phyloP scores from a whole-genome alignment of 805 yeast species.

The Lipomyces oligophaga region DNA sequence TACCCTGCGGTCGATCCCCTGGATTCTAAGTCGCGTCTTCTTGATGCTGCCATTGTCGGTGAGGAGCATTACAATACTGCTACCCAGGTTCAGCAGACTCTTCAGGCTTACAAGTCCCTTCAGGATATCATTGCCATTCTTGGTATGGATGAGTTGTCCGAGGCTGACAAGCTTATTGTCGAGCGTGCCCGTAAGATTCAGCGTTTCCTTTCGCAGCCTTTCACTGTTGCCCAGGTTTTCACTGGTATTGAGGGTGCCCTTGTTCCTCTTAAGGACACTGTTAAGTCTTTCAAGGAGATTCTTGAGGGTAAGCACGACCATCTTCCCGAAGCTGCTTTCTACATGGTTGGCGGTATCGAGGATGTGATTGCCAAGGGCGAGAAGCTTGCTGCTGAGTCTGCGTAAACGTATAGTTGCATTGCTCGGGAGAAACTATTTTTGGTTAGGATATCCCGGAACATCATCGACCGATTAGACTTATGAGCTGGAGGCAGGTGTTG shows the following conservation, averaged over 20 bases:
- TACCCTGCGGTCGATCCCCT: slow-evolving; percentile 99
- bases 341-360: slow-evolving; percentile 99
- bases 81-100: slow-evolving; percentile 91
- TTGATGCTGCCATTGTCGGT: slow-evolving; percentile 96
- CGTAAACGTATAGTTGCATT: slow-evolving; percentile 10
- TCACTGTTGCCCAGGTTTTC: slow-evolving; percentile 99
- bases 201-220: slow-evolving; percentile 99
- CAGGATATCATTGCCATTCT: slow-evolving; percentile 99
- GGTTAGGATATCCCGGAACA: too few relatives aligned
- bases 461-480: too few relatives aligned
- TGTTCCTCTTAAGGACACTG: slow-evolving; percentile 94
- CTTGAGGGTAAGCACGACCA: slow-evolving; percentile 98
- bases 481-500: too few relatives aligned
- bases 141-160: slow-evolving; percentile 99
- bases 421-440: too few relatives aligned
- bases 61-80: slow-evolving; percentile 98
- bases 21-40: slow-evolving; percentile 97
- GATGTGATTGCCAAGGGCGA: slow-evolving; percentile 99
- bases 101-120: slow-evolving; percentile 98
- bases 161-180: slow-evolving; percentile 96
- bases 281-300: slow-evolving; percentile 92
- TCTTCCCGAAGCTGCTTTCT: slow-evolving; percentile 99
- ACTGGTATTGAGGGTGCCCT: slow-evolving; percentile 99
- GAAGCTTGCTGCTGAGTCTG: slow-evolving; percentile 65
- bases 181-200: slow-evolving; percentile 99